phyloP scores from a whole-genome alignment of 2,329 filamentous ascomycete genomes.

The Apiospora pterosperma region DNA sequence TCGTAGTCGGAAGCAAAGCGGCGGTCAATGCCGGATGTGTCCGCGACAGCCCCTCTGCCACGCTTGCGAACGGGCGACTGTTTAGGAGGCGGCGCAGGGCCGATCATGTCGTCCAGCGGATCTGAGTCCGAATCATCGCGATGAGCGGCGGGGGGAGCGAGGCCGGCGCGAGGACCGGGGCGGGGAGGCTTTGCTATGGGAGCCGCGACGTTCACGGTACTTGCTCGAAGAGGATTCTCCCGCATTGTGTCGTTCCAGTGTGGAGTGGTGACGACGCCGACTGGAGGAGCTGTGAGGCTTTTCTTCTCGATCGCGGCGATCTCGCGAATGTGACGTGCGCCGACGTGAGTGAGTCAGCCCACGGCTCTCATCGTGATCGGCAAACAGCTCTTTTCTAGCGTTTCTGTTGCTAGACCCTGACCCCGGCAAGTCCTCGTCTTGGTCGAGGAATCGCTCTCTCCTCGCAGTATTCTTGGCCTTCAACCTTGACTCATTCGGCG shows the following conservation, averaged over 20 bases:
- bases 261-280: constrained; percentile 16
- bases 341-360: constrained; percentile 3
- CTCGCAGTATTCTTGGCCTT: constrained; percentile 8
- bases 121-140: constrained; percentile 55
- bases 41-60: constrained; percentile 65
- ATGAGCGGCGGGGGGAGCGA: constrained; percentile 12
- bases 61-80: constrained; percentile 47
- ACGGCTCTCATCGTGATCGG: constrained; percentile 8
- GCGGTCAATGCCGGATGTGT: constrained; percentile 68
- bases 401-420: constrained; percentile 19
- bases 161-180: constrained; percentile 2
- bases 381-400: constrained; percentile 18
- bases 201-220: constrained; percentile 7
- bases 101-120: constrained; percentile 72
- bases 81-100: constrained; percentile 59
- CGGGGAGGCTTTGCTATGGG: not conserved
- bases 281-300: not conserved
- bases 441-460: too few species aligned
- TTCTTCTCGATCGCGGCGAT: constrained; percentile 5
- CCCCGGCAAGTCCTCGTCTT: constrained; percentile 9
- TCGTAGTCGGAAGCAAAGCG: constrained; percentile 71
- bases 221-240: constrained; percentile 8
- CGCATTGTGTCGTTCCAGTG: not conserved
- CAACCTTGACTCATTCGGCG: constrained; percentile 6
- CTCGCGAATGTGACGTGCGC: not conserved